Conservation (phyloP, 2,329 filamentous ascomycete genomes). For the Curvularia sp. region DNA sequence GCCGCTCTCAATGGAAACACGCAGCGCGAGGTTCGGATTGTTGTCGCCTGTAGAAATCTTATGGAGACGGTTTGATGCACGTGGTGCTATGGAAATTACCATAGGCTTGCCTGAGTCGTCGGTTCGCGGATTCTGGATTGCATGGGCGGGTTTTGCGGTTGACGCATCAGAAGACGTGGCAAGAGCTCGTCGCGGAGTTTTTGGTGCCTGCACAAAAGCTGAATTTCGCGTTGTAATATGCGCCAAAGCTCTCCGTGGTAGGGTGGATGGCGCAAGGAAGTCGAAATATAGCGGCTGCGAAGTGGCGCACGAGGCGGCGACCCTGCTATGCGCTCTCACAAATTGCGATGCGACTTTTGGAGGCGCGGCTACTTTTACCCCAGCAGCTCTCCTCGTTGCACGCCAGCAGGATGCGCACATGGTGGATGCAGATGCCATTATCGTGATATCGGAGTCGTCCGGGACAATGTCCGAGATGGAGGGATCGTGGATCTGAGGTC, state of each 20-base stretch:
- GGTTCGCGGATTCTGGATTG: slow-evolving; percentile 72
- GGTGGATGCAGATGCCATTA: slow-evolving; percentile 39
- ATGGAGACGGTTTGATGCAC: slow-evolving; percentile 73
- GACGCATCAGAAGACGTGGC: slow-evolving; percentile 35
- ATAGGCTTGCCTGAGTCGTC: slow-evolving; percentile 88
- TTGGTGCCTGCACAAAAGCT: slow-evolving; percentile 40
- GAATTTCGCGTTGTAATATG: neutral
- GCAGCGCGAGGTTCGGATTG: slow-evolving; percentile 84
- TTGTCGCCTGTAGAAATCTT: slow-evolving; percentile 63
- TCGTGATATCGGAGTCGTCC: slow-evolving; percentile 5
- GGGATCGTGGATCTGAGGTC: slow-evolving; percentile 20
- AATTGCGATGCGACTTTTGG: slow-evolving; percentile 12
- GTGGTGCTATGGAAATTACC: slow-evolving; percentile 80
- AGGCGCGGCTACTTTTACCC: neutral
- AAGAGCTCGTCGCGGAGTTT: slow-evolving; percentile 44
- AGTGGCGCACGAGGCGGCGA: slow-evolving; percentile 29
- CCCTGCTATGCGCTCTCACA: slow-evolving; percentile 31
- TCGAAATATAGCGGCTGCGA: slow-evolving; percentile 38
- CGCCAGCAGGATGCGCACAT: slow-evolving; percentile 46
- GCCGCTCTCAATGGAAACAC: slow-evolving; percentile 89
- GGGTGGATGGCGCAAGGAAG: slow-evolving; percentile 40
- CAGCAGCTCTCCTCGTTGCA: slow-evolving; percentile 20
- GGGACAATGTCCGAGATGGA: slow-evolving; percentile 3
- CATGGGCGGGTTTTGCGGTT: slow-evolving; percentile 37
- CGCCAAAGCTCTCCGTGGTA: neutral